Evolutionary conservation across 2,329 filamentous ascomycete genomes (phyloP), one percentile per base, ranked within the genome.

Genomic region (Davidsoniella virescens): DNA sequence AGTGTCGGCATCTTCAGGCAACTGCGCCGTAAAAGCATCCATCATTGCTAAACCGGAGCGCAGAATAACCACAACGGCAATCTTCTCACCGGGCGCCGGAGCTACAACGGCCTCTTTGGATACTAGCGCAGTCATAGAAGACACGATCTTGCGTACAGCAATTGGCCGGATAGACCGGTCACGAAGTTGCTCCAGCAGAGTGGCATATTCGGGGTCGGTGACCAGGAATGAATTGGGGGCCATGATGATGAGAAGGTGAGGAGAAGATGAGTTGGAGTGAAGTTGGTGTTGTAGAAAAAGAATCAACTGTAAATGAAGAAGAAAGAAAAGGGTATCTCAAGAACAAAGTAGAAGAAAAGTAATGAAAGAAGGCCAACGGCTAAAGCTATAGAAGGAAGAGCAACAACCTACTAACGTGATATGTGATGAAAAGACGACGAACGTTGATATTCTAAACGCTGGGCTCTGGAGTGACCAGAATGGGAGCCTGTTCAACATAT

Each of bases 1-100:
- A 29, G 90, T 84, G 12, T 86, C 75, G 37, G 66, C 62, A 16
- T 90, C 88, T 53, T 96, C 85, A 59, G 96, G 73, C 25, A 80
- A 80, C 68, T 90, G 82, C 41, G 94, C 70, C 23, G 87, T 84
- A 51, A 66, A 65, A 2, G 61, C 53, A 37, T 66, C 64, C 20
- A 57, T 59, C 64, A 67, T 67, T 26, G 61, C 57, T 4, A 67
- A 53, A 1, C 64, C 64, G 3, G 64, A 65, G 10, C 65, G 64
- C 26, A 65, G 56, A 33, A 65, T 57, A 40, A 63, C 59, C 17
- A 63, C 55, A 8, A 64, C 51, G n/a, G 61, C 62, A 25, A 63
- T 51, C 17, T 56, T 58, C 47, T 59, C 57, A 41, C 59, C 59
- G 2, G 54, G 46, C 2, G 42, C 33, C 10, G 54, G 52, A 16